Conservation (phyloP, 306 rosid genomes). For the Fragaria ananassa region DNA sequence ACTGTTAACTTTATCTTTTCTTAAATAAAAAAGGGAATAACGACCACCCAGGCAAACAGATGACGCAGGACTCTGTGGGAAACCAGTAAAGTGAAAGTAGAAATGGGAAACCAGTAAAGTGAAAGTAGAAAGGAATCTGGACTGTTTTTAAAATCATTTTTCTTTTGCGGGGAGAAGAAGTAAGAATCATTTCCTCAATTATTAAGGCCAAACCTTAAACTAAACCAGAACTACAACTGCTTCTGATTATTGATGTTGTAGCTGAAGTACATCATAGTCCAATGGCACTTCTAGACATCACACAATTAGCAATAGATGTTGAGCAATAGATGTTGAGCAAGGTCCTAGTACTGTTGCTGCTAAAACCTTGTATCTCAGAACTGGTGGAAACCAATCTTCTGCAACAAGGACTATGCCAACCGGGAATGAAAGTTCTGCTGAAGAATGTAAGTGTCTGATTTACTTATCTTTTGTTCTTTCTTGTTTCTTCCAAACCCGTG, state of each 20-base stretch:
- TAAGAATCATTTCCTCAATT: not conserved
- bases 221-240: not conserved
- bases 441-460: not conserved
- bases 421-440: not conserved
- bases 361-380: not conserved
- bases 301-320: not conserved
- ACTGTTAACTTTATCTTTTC: no score
- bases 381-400: not conserved
- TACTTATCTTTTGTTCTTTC: not conserved
- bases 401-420: not conserved
- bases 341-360: not conserved
- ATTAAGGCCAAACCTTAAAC: not conserved
- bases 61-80: not conserved
- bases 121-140: not conserved
- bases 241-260: not conserved
- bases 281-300: not conserved
- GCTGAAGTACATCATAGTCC: not conserved
- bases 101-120: not conserved
- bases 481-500: not conserved
- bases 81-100: not conserved
- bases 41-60: not conserved
- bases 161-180: slow-evolving; percentile 37
- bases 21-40: not conserved
- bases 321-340: not conserved
- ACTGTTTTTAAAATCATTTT: not conserved